Conservation (phyloP, 2,329 filamentous ascomycete genomes). For the Apiospora pterosperma region DNA sequence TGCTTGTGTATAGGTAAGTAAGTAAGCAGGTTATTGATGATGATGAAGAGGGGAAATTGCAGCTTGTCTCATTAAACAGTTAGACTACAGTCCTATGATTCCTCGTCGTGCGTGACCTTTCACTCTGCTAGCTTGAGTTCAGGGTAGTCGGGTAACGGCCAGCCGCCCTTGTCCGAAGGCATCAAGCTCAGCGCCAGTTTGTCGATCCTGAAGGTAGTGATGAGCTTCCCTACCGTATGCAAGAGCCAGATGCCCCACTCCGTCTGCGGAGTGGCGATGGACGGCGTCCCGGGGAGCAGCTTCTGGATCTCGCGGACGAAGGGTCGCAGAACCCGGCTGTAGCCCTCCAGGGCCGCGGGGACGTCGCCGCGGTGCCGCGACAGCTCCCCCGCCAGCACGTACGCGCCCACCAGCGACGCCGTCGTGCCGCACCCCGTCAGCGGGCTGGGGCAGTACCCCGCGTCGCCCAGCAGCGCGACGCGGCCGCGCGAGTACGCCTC, state of each 20-base stretch:
- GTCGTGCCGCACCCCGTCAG: conserved; percentile 51
- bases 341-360: conserved; percentile 33
- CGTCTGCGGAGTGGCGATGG: conserved; percentile 16
- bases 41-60: neutral
- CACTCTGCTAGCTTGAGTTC: conserved; percentile 17
- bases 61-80: neutral
- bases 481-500: conserved; percentile 41
- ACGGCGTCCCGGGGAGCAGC: conserved; percentile 15
- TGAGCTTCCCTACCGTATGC: conserved; percentile 21
- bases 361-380: conserved; percentile 25
- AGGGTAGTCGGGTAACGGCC: conserved; percentile 22
- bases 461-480: conserved; percentile 51
- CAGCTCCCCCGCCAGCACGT: conserved; percentile 55
- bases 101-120: neutral
- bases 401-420: conserved; percentile 45
- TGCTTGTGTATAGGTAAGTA: neutral
- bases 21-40: neutral
- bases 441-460: conserved; percentile 46
- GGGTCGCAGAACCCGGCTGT: conserved; percentile 41
- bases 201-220: conserved; percentile 19
- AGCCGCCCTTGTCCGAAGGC: conserved; percentile 18
- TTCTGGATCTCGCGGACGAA: conserved; percentile 40
- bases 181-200: conserved; percentile 14
- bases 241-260: conserved; percentile 21
- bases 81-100: neutral